Conservation (phyloP, 202 grass and related monocot genomes). For the Bolboschoenoplectus hybrid region DNA sequence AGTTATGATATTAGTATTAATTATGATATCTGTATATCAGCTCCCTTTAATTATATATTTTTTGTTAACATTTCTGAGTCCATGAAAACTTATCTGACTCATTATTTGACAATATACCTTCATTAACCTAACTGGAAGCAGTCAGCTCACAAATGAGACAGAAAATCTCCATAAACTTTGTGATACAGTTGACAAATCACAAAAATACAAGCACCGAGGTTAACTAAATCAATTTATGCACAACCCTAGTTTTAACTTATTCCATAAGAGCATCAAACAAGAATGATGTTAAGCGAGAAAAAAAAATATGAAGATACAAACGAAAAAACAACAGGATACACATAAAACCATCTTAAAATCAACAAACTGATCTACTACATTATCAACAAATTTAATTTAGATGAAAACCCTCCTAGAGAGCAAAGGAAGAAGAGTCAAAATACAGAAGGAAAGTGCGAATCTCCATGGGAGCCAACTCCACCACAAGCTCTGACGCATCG, state of each 20-base stretch:
- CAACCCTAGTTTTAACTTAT: neutral
- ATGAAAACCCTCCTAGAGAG: slow-evolving; percentile 3
- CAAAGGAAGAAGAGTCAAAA: slow-evolving; percentile 22
- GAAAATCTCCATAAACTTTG: neutral
- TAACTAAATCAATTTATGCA: neutral
- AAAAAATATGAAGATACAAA: neutral
- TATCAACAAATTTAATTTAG: neutral
- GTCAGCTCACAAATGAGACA: neutral
- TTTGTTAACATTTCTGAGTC: no score
- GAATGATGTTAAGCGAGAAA: no score
- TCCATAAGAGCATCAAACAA: neutral
- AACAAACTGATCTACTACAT: neutral
- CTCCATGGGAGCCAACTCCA: slow-evolving; percentile 59
- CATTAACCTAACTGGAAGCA: neutral
- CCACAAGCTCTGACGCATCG: slow-evolving; percentile 33
- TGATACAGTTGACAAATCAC: neutral
- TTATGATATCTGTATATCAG: no score
- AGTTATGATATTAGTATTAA: no score
- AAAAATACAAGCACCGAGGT: neutral
- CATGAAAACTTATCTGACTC: no score
- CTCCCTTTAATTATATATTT: no score
- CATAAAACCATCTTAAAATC: neutral
- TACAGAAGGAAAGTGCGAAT: slow-evolving; percentile 49
- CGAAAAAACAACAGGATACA: neutral
- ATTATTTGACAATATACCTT: no score